These are phyloP conservation scores for Phyllosticta citriasiana DNA, from an alignment of 2,329 filamentous ascomycete genomes.

Conservation along the genomic window DNA sequence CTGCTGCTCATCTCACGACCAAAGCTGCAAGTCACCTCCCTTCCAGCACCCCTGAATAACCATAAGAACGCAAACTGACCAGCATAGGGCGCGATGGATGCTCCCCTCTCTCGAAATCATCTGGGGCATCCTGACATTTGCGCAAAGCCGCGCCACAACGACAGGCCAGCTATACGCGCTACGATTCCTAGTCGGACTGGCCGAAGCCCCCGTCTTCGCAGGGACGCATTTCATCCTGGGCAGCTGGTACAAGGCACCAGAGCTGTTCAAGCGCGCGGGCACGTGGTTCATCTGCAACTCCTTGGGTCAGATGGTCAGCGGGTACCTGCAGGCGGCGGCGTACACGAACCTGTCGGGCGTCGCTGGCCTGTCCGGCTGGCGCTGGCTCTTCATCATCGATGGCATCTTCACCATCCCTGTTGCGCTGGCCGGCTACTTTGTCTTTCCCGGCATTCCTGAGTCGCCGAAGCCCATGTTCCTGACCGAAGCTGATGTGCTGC, in stretches of 20 bases:
- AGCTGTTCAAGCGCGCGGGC: slow-evolving; percentile 45
- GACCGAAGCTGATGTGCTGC: slow-evolving; percentile 23
- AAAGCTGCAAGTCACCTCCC: slow-evolving; percentile 12
- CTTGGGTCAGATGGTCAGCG: slow-evolving; percentile 47
- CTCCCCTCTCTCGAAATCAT: slow-evolving; percentile 31
- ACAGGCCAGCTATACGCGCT: slow-evolving; percentile 31
- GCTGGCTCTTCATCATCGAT: slow-evolving; percentile 48
- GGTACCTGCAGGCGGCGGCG: slow-evolving; percentile 45
- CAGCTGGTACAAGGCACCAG: slow-evolving; percentile 34
- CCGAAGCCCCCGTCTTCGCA: slow-evolving; percentile 27
- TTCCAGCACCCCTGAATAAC: neutral
- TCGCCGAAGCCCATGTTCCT: slow-evolving; percentile 43
- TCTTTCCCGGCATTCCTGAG: slow-evolving; percentile 43
- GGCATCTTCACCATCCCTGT: slow-evolving; percentile 48
- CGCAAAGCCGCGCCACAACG: slow-evolving; percentile 28
- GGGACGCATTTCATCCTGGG: slow-evolving; percentile 29
- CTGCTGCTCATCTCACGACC: slow-evolving; percentile 28
- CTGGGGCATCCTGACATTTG: slow-evolving; percentile 32
- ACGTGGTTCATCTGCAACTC: slow-evolving; percentile 45
- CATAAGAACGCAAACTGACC: neutral
- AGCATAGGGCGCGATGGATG: slow-evolving; percentile 22
- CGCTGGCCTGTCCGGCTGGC: slow-evolving; percentile 40
- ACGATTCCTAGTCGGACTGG: slow-evolving; percentile 27
- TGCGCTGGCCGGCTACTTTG: slow-evolving; percentile 43
- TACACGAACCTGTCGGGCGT: slow-evolving; percentile 44